Conservation (phyloP, 2,329 filamentous ascomycete species). For the Epicoccum sorghinum region DNA sequence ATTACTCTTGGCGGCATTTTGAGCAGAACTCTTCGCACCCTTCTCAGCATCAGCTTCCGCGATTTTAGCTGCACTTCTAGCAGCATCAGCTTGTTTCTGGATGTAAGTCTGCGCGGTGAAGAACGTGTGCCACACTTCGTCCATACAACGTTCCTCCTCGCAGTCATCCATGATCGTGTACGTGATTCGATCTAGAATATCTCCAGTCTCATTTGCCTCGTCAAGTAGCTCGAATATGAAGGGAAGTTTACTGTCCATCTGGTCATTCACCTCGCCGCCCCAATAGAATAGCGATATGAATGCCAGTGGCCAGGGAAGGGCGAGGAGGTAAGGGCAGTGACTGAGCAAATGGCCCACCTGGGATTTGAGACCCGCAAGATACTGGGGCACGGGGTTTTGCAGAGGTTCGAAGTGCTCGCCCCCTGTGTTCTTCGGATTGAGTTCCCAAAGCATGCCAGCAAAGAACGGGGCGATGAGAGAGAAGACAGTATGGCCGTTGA, state of each 20-base stretch:
- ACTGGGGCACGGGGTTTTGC: no score
- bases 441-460: no score
- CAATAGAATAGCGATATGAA: background rate
- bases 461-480: no score
- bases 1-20: no score
- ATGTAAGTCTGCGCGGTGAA: background rate
- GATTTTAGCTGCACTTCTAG: no score
- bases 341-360: background rate
- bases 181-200: background rate
- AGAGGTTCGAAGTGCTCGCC: no score
- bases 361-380: no score
- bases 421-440: no score
- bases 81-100: background rate
- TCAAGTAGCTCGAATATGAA: background rate
- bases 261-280: background rate
- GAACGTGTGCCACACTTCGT: background rate
- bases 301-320: background rate
- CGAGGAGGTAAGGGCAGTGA: background rate
- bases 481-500: no score
- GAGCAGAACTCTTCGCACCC: no score
- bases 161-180: background rate
- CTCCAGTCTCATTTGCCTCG: background rate
- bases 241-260: background rate
- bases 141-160: background rate
- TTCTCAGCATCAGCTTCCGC: no score